Evolutionary conservation across 805 yeast genomes (phyloP), one percentile per base, ranked within the genome.

Genomic region (Tetrapisispora namnaoensis): DNA sequence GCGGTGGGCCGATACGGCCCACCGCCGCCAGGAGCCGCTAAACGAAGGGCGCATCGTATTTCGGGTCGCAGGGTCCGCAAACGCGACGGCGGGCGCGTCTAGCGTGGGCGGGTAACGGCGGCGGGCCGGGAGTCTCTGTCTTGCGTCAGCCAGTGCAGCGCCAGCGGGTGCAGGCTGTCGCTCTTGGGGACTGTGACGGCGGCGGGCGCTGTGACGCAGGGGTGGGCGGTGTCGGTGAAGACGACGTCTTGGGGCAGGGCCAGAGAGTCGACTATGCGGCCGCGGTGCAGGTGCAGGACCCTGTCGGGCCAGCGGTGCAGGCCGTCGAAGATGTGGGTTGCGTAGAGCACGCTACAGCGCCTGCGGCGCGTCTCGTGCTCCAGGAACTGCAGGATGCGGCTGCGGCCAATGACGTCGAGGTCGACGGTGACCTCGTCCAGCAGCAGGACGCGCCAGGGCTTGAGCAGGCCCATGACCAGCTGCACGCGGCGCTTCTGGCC

Each of bases 341-440:
- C 93, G 62, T 93, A 93, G 4, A 91, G 80, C 36, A 93, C 86
- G 44, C 89, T 80, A 52, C 95, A 81, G 18, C 75, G 67, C 51
- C 98, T 73, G 0, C 69, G 61, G 44, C 70, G 71, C 5, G 96
- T 87, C 63, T 93, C 99, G n/a, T 67, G 60, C 54, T 74, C 75
- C 56, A 93, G 70, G 62, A 86, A 93, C 1, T 74, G 70, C 53
- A 93, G 70, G 45, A 93, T 69, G 48, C 87, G 74, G 34, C 81
- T 78, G 56, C 99, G 75, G 2, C 90, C 98, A 44, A 93, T 73
- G 7, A 93, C 99, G 62, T 93, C 99, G 55, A 93, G 73, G 65
- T 93, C 99, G 27, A 93, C 96, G 0, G 99, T 93, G 37, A 93
- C 98, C 65, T 93, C 99, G 64, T 93, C 99, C 44, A 93, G 71